A percentile compares a stretch with the other conserved stretches of the same genome.
These are phyloP conservation scores for Aethionema arabicum DNA, from an alignment of 345 rosid species.

Conservation along the genomic window DNA sequence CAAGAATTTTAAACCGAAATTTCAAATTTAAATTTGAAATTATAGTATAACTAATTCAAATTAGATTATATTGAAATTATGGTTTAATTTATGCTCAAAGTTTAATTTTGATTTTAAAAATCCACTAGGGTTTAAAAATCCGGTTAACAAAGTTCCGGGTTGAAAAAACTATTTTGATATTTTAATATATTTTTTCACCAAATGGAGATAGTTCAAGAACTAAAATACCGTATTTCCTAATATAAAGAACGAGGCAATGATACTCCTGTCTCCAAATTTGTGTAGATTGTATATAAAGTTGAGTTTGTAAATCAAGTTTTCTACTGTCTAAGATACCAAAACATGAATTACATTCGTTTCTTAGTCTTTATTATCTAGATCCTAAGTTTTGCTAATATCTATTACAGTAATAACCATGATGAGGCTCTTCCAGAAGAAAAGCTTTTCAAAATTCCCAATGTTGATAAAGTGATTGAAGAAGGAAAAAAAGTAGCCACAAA, in stretches of 20 bases:
- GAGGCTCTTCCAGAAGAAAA: conserved; percentile 51
- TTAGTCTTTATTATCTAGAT: background rate
- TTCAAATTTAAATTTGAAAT: no score
- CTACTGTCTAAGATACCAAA: background rate
- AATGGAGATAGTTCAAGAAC: no score
- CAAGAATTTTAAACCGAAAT: no score
- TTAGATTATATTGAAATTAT: no score
- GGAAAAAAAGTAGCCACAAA: conserved; percentile 79
- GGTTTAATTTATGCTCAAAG: no score
- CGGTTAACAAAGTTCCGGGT: no score
- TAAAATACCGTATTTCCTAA: background rate
- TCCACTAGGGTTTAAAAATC: no score
- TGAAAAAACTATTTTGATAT: no score
- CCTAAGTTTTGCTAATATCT: conserved; percentile 28
- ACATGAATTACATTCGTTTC: conserved; percentile 7
- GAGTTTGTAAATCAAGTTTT: conserved; percentile 4
- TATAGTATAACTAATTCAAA: no score
- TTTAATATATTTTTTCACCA: no score
- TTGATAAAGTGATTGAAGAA: conserved; percentile 74
- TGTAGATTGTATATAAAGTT: conserved; percentile 1
- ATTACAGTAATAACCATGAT: conserved; percentile 44
- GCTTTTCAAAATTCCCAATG: conserved; percentile 67
- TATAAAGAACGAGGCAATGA: conserved; percentile 3
- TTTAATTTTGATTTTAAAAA: no score
- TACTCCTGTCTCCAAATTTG: conserved; percentile 7